A percentile compares a stretch with the other conserved stretches of the same genome.
phyloP scores from a whole-genome alignment of 2,329 filamentous ascomycete genomes.

The Elsinoe perseae region DNA sequence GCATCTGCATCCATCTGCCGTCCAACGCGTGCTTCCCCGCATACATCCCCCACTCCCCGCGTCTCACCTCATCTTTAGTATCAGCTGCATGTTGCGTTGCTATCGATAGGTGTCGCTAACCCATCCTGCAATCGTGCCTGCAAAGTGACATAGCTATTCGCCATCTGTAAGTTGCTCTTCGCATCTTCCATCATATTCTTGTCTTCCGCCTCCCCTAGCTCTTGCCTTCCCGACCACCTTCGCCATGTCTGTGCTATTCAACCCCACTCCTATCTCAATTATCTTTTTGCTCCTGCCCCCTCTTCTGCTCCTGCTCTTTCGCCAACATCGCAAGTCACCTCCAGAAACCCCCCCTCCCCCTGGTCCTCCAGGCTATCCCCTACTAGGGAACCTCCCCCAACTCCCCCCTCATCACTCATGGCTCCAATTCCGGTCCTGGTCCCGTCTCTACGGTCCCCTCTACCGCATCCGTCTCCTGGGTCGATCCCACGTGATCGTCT shows the following conservation, averaged over 20 bases:
- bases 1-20: background rate
- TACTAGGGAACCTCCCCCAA: conserved; percentile 37
- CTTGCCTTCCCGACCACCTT: background rate
- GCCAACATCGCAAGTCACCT: background rate
- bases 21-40: background rate
- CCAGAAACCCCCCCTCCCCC: background rate
- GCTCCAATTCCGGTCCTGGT: conserved; percentile 42
- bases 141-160: background rate
- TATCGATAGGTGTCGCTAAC: too few species aligned
- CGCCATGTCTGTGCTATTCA: background rate
- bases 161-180: background rate
- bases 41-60: background rate
- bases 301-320: background rate
- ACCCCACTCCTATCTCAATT: background rate
- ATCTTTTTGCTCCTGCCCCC: background rate
- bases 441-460: conserved; percentile 38
- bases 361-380: conserved; percentile 30
- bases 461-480: conserved; percentile 40
- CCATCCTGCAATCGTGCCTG: background rate
- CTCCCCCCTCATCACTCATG: conserved; percentile 38
- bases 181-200: background rate
- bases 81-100: too few species aligned
- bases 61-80: too few species aligned
- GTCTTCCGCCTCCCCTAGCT: background rate
- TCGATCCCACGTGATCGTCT: conserved; percentile 41